phyloP scores from a whole-genome alignment of 208 protist genomes.

The Chromosphaera perkinsii region DNA sequence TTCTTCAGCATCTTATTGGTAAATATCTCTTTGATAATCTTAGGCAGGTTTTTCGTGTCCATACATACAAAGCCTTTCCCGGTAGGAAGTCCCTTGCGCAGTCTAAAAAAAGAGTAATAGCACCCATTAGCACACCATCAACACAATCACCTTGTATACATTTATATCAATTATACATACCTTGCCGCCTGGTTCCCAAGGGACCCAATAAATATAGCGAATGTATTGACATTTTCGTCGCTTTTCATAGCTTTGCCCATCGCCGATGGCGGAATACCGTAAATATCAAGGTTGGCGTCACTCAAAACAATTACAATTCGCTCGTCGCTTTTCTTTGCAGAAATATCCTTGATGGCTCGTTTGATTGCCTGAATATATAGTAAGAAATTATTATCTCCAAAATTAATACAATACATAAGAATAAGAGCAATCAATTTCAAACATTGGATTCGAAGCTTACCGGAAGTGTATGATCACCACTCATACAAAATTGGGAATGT shows the following conservation, averaged over 20 bases:
- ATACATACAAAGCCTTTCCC: conserved; percentile 77
- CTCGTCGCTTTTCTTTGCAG: conserved; percentile 60
- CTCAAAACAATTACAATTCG: conserved; percentile 84
- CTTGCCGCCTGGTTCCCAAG: conserved; percentile 70
- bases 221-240: conserved; percentile 67
- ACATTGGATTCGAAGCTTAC: no score
- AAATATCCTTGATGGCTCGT: not conserved
- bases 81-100: conserved; percentile 64
- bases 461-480: conserved; percentile 47
- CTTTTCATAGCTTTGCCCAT: conserved; percentile 63
- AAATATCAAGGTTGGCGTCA: conserved; percentile 82
- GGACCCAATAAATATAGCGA: conserved; percentile 78
- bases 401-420: no score
- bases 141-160: not conserved
- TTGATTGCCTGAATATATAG: not conserved
- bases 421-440: no score
- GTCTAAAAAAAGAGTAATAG: not conserved
- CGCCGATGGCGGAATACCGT: conserved; percentile 71
- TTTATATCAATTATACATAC: conserved; percentile 18
- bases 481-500: conserved; percentile 84
- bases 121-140: not conserved
- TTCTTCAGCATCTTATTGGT: conserved; percentile 25
- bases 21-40: conserved; percentile 73
- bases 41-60: conserved; percentile 72
- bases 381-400: no score